These are phyloP conservation scores for Nannochloropsis oceanica DNA, from an alignment of 108 stramenopile species.

Conservation along the genomic window DNA sequence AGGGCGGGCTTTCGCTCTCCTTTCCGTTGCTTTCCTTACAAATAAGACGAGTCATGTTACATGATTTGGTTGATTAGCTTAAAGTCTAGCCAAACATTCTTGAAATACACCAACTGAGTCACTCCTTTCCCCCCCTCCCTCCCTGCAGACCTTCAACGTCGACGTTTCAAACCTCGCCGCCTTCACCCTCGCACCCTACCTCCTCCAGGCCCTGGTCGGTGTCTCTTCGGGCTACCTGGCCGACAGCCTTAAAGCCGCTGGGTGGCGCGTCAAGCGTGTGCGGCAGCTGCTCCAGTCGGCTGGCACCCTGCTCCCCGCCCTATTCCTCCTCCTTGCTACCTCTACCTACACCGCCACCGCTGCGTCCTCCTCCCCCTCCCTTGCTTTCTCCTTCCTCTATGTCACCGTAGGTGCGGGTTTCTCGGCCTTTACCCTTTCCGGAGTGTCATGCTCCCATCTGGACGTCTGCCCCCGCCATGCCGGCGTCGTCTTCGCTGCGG, in stretches of 20 bases:
- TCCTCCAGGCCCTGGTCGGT: slow-evolving; percentile 9
- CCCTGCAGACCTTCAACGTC: not conserved
- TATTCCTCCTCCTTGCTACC: not conserved
- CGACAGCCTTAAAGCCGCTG: not conserved
- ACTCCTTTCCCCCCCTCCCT: not conserved
- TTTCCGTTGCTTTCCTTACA: not conserved
- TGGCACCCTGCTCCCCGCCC: slow-evolving; percentile 8
- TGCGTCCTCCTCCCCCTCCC: not conserved
- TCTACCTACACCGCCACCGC: not conserved
- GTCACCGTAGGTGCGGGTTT: slow-evolving; percentile 1
- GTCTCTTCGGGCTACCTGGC: not conserved
- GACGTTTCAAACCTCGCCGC: not conserved
- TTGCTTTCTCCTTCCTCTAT: not conserved
- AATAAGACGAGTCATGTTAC: not conserved
- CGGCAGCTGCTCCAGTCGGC: slow-evolving; percentile 1
- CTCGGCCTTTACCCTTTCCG: slow-evolving; percentile 8
- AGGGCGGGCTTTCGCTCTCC: not conserved
- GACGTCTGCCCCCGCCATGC: slow-evolving; percentile 8
- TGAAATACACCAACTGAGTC: too few relatives aligned
- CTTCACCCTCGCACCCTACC: slow-evolving; percentile 3
- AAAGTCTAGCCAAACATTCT: too few relatives aligned
- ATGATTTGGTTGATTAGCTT: not conserved
- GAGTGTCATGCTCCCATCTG: slow-evolving; percentile 5
- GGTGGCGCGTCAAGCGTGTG: slow-evolving; percentile 5
- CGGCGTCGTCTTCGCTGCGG: slow-evolving; percentile 11